Evolutionary conservation across 139 green algal genomes (phyloP).

Genomic region (Gonium pectorale): DNA sequence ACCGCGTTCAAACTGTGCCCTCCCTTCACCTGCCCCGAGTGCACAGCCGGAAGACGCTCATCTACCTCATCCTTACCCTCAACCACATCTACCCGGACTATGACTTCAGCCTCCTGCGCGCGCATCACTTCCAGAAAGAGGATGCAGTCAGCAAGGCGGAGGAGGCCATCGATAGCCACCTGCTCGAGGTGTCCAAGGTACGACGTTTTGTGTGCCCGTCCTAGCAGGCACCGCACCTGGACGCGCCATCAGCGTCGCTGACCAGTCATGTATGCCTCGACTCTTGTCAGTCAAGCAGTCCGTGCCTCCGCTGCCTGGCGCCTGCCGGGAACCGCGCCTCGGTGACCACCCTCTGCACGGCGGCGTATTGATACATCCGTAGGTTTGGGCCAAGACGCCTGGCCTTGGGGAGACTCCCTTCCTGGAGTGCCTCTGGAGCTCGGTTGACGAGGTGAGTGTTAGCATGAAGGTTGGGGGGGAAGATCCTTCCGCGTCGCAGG

Average conservation of each 20-base stretch:
- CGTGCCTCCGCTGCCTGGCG: no score
- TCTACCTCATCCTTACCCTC: constrained; percentile 98
- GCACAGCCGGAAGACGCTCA: constrained; percentile 93
- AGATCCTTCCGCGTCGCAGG: no score
- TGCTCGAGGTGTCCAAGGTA: constrained; percentile 90
- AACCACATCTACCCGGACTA: constrained; percentile 99
- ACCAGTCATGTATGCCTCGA: no score
- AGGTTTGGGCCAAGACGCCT: constrained; percentile 91
- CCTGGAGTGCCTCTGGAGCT: constrained; percentile 89
- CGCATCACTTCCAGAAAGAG: constrained; percentile 97
- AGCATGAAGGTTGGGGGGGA: no score
- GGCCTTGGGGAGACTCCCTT: constrained; percentile 84
- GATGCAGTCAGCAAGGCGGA: constrained; percentile 72
- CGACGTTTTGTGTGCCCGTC: no score
- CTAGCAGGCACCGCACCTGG: no score
- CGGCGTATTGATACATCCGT: no score
- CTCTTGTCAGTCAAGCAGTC: no score
- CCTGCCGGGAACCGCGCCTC: no score
- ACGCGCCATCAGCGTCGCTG: no score
- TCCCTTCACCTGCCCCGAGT: background rate
- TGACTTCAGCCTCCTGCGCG: constrained; percentile 91
- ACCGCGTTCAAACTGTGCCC: background rate
- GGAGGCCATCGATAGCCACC: constrained; percentile 87
- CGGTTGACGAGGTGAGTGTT: constrained; percentile 86
- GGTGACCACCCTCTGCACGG: no score